phyloP scores from a whole-genome alignment of 2,329 filamentous ascomycete genomes.

The Fusarium protoensiforme region DNA sequence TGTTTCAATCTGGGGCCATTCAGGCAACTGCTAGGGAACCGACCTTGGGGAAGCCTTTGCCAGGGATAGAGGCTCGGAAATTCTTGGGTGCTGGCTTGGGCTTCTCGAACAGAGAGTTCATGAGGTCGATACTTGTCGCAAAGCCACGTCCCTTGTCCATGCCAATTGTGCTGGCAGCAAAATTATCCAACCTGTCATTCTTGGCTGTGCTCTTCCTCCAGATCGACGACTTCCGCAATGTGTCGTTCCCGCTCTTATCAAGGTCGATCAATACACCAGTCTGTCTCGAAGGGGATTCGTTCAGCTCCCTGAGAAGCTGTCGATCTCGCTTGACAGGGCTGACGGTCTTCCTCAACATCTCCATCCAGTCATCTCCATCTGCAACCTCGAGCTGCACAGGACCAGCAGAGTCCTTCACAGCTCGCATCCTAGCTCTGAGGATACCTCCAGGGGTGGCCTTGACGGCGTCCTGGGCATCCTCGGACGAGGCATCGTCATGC shows the following conservation, averaged over 20 bases:
- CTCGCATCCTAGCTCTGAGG: slow-evolving; percentile 72
- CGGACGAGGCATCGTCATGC: slow-evolving; percentile 70
- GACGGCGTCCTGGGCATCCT: slow-evolving; percentile 60
- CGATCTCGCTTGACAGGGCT: slow-evolving; percentile 94
- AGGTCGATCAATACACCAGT: slow-evolving; percentile 41
- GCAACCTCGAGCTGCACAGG: slow-evolving; percentile 70
- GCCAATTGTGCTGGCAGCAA: slow-evolving; percentile 44
- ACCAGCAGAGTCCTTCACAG: slow-evolving; percentile 68
- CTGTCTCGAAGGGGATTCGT: slow-evolving; percentile 62
- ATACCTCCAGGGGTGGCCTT: slow-evolving; percentile 67
- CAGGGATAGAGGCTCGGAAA: slow-evolving; percentile 61
- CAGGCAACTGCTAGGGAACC: slow-evolving; percentile 66
- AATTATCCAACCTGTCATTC: slow-evolving; percentile 43
- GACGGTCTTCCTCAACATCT: slow-evolving; percentile 92
- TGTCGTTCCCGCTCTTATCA: slow-evolving; percentile 58
- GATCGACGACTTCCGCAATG: slow-evolving; percentile 55
- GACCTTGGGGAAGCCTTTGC: slow-evolving; percentile 87
- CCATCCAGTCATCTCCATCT: slow-evolving; percentile 88
- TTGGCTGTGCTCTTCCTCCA: slow-evolving; percentile 49
- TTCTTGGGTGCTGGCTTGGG: slow-evolving; percentile 68
- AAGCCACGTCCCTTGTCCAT: slow-evolving; percentile 72
- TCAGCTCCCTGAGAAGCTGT: slow-evolving; percentile 70
- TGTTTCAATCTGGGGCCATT: slow-evolving; percentile 41
- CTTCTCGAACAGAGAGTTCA: slow-evolving; percentile 92
- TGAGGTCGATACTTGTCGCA: slow-evolving; percentile 90